These are phyloP conservation scores for Claviceps capensis DNA, from an alignment of 2,329 filamentous ascomycete species.

Conservation along the genomic window DNA sequence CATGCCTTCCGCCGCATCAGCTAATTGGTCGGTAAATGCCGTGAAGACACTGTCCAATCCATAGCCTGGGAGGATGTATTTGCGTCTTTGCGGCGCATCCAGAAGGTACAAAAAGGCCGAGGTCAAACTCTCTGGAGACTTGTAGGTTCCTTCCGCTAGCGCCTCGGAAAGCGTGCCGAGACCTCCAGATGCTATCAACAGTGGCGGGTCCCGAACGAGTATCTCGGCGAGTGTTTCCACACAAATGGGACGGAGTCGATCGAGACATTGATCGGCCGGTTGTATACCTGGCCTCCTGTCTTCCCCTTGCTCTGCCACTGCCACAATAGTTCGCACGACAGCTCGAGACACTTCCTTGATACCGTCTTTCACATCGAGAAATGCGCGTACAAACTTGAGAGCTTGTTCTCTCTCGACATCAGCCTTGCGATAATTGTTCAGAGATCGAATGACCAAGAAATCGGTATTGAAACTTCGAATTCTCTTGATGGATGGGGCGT, in stretches of 20 bases:
- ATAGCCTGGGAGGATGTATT: conserved; percentile 74
- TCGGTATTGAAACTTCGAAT: conserved; percentile 85
- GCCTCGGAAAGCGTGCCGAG: conserved; percentile 82
- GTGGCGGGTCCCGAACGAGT: conserved; percentile 67
- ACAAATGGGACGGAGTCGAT: conserved; percentile 78
- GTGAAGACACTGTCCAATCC: conserved; percentile 84
- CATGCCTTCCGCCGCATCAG: conserved; percentile 38
- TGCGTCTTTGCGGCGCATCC: conserved; percentile 68
- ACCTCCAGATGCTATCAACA: conserved; percentile 73
- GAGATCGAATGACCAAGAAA: conserved; percentile 74
- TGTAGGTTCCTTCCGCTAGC: conserved; percentile 79
- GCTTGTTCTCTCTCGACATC: conserved; percentile 95
- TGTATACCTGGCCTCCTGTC: conserved; percentile 71
- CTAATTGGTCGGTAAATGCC: conserved; percentile 73
- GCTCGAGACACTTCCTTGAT: conserved; percentile 76
- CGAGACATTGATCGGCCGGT: conserved; percentile 55
- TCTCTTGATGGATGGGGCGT: conserved; percentile 74
- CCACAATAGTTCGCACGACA: conserved; percentile 77
- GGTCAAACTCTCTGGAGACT: conserved; percentile 79
- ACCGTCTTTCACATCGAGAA: conserved; percentile 89
- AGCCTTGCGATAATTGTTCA: conserved; percentile 94
- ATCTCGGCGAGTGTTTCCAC: conserved; percentile 89
- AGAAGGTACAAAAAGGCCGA: conserved; percentile 81
- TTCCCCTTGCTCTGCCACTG: conserved; percentile 78
- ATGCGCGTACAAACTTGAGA: conserved; percentile 87